Percentiles rank a stretch among this genome's conserved stretches.
phyloP scores from a whole-genome alignment of 2,329 filamentous ascomycete species.

The Pseudocercospora pini-densiflorae region DNA sequence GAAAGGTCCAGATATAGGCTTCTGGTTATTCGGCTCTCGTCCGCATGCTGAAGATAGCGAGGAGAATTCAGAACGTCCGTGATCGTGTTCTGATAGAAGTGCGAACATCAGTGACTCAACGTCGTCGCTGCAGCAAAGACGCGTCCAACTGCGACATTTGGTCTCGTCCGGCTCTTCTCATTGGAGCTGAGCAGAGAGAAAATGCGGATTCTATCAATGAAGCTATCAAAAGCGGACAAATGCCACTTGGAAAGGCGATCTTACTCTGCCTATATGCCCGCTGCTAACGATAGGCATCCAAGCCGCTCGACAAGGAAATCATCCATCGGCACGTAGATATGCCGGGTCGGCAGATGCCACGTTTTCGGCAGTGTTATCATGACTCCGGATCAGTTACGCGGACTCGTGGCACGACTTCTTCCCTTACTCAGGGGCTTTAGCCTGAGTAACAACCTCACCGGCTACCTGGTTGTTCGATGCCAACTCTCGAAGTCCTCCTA shows the following conservation, averaged over 20 bases:
- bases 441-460: slow-evolving; percentile 1
- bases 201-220: too few species aligned
- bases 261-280: not conserved
- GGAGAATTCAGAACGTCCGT: not conserved
- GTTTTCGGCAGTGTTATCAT: not conserved
- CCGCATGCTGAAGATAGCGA: not conserved
- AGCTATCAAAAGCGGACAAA: not conserved
- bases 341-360: slow-evolving; percentile 5
- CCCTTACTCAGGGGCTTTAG: not conserved
- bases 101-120: not conserved
- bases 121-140: not conserved
- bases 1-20: not conserved
- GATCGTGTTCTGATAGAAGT: not conserved
- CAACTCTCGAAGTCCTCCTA: not conserved
- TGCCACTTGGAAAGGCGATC: not conserved
- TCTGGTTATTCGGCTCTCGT: not conserved
- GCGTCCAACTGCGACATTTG: not conserved
- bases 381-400: not conserved
- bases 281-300: not conserved
- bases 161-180: too few species aligned
- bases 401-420: not conserved
- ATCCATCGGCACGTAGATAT: not conserved
- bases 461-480: not conserved
- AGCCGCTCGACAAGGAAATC: not conserved
- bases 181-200: too few species aligned